Conservation (phyloP, 805 yeast species). For the Candida pseudofarinosa region DNA sequence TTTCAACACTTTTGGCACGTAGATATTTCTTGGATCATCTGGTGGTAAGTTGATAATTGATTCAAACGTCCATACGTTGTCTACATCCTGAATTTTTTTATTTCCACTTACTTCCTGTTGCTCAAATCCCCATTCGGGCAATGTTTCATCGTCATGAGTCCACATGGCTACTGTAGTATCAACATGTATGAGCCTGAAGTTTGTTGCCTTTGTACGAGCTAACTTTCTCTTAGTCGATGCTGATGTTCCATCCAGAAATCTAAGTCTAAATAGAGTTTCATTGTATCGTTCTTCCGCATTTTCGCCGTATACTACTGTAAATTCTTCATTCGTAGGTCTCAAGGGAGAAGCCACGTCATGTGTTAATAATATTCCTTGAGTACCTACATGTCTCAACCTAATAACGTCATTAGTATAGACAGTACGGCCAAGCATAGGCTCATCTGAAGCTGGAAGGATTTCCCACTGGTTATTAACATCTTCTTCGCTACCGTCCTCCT, state of each 20-base stretch:
- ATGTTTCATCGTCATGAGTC: constrained; percentile 77
- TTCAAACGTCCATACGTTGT: constrained; percentile 76
- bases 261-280: constrained; percentile 75
- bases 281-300: constrained; percentile 52
- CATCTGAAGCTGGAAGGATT: constrained; percentile 59
- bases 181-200: constrained; percentile 70
- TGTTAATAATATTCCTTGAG: constrained; percentile 75
- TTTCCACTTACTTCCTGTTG: constrained; percentile 96
- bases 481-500: constrained; percentile 29
- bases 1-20: constrained; percentile 61
- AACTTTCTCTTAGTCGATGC: constrained; percentile 46
- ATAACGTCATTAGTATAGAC: constrained; percentile 69
- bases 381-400: constrained; percentile 76
- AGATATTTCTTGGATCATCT: constrained; percentile 57
- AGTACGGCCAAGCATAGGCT: constrained; percentile 38
- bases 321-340: constrained; percentile 90
- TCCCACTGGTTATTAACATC: constrained; percentile 83
- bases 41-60: constrained; percentile 52
- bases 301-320: constrained; percentile 68
- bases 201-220: constrained; percentile 67
- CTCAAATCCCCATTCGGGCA: constrained; percentile 93
- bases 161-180: constrained; percentile 91
- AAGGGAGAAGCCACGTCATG: constrained; percentile 97
- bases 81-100: constrained; percentile 65
- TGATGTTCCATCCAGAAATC: constrained; percentile 36